Conservation (phyloP, 2,329 filamentous ascomycete genomes). For the Phialophora expanda region DNA sequence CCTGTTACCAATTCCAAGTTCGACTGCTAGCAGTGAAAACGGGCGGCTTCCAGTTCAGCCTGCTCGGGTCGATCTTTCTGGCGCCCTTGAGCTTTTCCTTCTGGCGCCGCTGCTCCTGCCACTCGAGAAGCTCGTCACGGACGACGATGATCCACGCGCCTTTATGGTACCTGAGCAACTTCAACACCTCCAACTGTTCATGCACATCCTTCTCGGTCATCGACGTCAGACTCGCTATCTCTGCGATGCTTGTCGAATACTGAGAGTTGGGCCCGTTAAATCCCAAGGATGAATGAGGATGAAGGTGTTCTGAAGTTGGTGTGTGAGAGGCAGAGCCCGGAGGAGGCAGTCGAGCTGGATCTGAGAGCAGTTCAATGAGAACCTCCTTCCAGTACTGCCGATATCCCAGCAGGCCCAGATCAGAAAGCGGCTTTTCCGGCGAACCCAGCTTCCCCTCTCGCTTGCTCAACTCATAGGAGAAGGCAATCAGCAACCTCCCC, state of each 20-base stretch:
- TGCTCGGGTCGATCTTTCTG: conserved; percentile 73
- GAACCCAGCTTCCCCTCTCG: conserved; percentile 94
- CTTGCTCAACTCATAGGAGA: conserved; percentile 95
- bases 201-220: conserved; percentile 99
- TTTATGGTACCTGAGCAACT: conserved; percentile 95
- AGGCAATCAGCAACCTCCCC: conserved; percentile 90
- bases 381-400: conserved; percentile 98
- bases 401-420: conserved; percentile 90
- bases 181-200: conserved; percentile 89
- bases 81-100: conserved; percentile 80
- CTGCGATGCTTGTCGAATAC: conserved; percentile 75
- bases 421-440: conserved; percentile 93
- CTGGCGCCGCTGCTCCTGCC: conserved; percentile 72
- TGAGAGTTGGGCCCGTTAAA: conserved; percentile 31
- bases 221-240: conserved; percentile 75
- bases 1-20: conserved; percentile 86
- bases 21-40: conserved; percentile 87
- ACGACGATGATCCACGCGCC: conserved; percentile 96
- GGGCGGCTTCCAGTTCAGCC: conserved; percentile 93
- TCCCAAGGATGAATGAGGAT: conserved; percentile 33
- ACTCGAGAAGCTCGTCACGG: conserved; percentile 77
- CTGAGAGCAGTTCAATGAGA: conserved; percentile 83
- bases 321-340: conserved; percentile 35
- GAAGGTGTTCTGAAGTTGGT: conserved; percentile 37
- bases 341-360: conserved; percentile 62